These are phyloP conservation scores for Xylariales sp. DNA, from an alignment of 2,329 filamentous ascomycete species.

Conservation along the genomic window DNA sequence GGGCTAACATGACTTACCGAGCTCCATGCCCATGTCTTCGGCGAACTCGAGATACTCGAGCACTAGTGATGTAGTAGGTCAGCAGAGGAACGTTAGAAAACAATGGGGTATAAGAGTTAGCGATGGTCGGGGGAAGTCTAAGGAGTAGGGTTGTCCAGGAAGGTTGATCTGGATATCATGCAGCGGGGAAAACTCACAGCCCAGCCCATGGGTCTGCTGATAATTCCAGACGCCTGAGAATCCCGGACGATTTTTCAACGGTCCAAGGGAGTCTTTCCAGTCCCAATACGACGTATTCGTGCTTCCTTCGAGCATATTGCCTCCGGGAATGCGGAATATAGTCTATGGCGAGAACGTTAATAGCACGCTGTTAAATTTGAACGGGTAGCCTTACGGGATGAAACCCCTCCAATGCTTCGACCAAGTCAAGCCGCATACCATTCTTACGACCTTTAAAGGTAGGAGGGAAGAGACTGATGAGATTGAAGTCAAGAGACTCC, in stretches of 20 bases:
- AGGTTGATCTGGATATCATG: neutral
- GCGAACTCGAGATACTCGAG: slow-evolving; percentile 72
- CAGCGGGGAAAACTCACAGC: slow-evolving; percentile 46
- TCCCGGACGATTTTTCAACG: slow-evolving; percentile 65
- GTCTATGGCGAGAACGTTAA: slow-evolving; percentile 47
- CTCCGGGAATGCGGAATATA: slow-evolving; percentile 74
- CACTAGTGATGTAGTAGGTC: slow-evolving; percentile 43
- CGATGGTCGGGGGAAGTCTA: too few species aligned
- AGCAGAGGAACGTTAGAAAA: neutral
- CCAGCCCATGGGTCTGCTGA: slow-evolving; percentile 71
- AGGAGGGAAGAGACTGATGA: slow-evolving; percentile 70
- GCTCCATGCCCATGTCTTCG: slow-evolving; percentile 68
- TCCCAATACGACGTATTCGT: slow-evolving; percentile 60
- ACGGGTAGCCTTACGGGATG: slow-evolving; percentile 56
- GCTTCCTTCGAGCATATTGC: slow-evolving; percentile 68
- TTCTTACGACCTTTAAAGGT: slow-evolving; percentile 69
- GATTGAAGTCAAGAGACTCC: slow-evolving; percentile 64
- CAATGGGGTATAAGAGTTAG: neutral
- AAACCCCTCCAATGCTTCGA: slow-evolving; percentile 62
- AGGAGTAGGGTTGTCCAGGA: neutral
- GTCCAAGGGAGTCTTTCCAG: slow-evolving; percentile 66
- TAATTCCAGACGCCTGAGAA: slow-evolving; percentile 69
- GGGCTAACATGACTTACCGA: slow-evolving; percentile 50
- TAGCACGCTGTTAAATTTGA: neutral
- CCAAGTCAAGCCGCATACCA: slow-evolving; percentile 67